These are phyloP conservation scores for Phlebiopsis gigantea DNA, from an alignment of 768 basidiomycete species.

Conservation along the genomic window DNA sequence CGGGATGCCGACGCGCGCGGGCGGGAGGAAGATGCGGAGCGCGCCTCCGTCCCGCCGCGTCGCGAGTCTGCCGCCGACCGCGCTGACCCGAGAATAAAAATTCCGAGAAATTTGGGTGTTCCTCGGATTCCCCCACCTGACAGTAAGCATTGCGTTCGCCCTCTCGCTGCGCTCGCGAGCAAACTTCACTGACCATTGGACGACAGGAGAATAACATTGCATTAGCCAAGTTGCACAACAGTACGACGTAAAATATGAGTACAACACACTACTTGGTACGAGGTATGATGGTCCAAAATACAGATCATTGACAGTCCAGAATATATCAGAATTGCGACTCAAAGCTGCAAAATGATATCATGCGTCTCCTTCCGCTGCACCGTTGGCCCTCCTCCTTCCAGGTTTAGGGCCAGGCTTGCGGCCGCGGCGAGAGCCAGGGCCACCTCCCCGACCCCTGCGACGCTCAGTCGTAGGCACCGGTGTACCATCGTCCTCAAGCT, in stretches of 20 bases:
- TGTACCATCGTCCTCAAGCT: conserved; percentile 21
- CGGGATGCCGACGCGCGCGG: no score
- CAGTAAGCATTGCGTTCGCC: no score
- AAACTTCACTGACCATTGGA: no score
- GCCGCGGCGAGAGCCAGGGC: conserved; percentile 10
- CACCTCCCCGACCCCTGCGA: conserved; percentile 7
- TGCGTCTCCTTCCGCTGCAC: conserved; percentile 3
- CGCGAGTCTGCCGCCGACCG: no score
- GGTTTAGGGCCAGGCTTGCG: conserved; percentile 14
- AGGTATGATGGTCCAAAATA: conserved; percentile 14
- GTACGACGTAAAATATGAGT: not conserved
- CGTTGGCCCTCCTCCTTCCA: conserved; percentile 13
- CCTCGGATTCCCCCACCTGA: no score
- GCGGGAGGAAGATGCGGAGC: no score
- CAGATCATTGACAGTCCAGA: conserved; percentile 8
- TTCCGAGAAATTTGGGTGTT: no score
- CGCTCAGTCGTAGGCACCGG: conserved; percentile 19
- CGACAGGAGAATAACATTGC: no score
- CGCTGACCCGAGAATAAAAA: no score
- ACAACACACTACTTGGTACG: not conserved
- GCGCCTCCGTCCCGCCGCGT: no score
- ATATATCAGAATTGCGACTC: not conserved
- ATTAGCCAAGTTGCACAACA: no score
- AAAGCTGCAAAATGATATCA: not conserved
- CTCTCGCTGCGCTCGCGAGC: no score